Conservation (phyloP, 1,284 basidiomycete species). For the Microbotryum lychnidis-dioicae region DNA sequence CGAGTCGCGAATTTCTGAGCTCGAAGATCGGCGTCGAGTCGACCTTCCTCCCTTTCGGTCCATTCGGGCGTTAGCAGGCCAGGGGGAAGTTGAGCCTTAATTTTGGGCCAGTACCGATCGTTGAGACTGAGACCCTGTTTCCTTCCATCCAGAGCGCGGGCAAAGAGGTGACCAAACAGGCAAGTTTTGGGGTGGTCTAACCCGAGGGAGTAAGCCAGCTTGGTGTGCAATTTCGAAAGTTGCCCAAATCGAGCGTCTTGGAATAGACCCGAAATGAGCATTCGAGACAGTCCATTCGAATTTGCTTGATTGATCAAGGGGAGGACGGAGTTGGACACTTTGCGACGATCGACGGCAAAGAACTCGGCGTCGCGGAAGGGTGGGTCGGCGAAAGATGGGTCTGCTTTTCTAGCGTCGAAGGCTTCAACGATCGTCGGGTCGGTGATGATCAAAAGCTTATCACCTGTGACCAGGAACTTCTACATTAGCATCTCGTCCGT, state of each 20-base stretch:
- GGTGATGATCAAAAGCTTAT: slow-evolving; percentile 33
- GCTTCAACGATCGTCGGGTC: slow-evolving; percentile 26
- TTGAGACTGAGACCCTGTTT: slow-evolving; percentile 25
- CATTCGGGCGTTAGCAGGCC: slow-evolving; percentile 2
- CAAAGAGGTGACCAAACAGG: slow-evolving; percentile 23
- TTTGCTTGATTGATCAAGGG: slow-evolving; percentile 10
- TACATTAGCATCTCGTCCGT: background rate
- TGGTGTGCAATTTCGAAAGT: slow-evolving; percentile 12
- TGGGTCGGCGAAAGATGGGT: slow-evolving; percentile 28
- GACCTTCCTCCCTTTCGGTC: slow-evolving; percentile 9
- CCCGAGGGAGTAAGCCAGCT: slow-evolving; percentile 11
- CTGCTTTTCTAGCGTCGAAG: slow-evolving; percentile 23
- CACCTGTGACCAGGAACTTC: slow-evolving; percentile 10
- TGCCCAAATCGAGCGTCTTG: slow-evolving; percentile 11
- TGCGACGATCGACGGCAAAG: slow-evolving; percentile 24
- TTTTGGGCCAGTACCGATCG: slow-evolving; percentile 3
- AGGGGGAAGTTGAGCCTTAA: slow-evolving; percentile 6
- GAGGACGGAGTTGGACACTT: slow-evolving; percentile 21
- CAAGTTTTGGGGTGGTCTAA: background rate
- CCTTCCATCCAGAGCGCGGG: slow-evolving; percentile 27
- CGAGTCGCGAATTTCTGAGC: background rate
- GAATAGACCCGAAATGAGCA: slow-evolving; percentile 13
- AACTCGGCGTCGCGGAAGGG: slow-evolving; percentile 33
- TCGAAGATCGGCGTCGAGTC: background rate
- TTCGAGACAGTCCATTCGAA: background rate